phyloP scores from a whole-genome alignment of 2,329 filamentous ascomycete genomes.

The Aspergillaceae sp. region DNA sequence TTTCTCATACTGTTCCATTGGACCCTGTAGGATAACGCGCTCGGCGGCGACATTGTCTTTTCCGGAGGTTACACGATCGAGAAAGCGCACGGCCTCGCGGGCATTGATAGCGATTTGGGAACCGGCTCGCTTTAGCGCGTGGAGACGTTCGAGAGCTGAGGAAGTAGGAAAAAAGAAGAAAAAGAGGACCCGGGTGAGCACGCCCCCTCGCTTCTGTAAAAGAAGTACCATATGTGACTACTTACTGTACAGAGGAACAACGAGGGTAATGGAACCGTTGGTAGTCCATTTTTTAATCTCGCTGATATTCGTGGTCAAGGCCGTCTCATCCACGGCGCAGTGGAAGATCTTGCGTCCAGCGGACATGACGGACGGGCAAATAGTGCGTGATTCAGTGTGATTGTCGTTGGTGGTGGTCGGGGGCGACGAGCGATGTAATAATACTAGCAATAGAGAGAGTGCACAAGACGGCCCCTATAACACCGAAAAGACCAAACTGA shows the following conservation, averaged over 20 bases:
- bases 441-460: neutral
- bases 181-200: slow-evolving; percentile 7
- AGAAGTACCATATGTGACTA: slow-evolving; percentile 2
- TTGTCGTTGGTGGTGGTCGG: neutral
- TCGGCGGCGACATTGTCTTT: slow-evolving; percentile 37
- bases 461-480: slow-evolving; percentile 13
- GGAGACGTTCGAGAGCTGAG: slow-evolving; percentile 40
- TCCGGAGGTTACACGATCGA: slow-evolving; percentile 43
- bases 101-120: slow-evolving; percentile 43
- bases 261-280: slow-evolving; percentile 41
- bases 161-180: slow-evolving; percentile 3
- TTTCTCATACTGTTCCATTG: slow-evolving; percentile 41
- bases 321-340: slow-evolving; percentile 47
- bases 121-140: slow-evolving; percentile 36
- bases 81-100: slow-evolving; percentile 44
- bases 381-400: slow-evolving; percentile 3
- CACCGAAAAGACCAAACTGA: slow-evolving; percentile 22
- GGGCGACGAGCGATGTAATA: slow-evolving; percentile 14
- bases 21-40: slow-evolving; percentile 39
- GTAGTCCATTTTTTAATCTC: slow-evolving; percentile 47
- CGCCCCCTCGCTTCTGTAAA: neutral
- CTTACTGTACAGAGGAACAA: slow-evolving; percentile 46
- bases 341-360: slow-evolving; percentile 40
- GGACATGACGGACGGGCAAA: slow-evolving; percentile 25
- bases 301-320: slow-evolving; percentile 43